Base-by-base conservation (phyloP, 2,329 filamentous ascomycete species). In the Fusarium poae region DNA sequence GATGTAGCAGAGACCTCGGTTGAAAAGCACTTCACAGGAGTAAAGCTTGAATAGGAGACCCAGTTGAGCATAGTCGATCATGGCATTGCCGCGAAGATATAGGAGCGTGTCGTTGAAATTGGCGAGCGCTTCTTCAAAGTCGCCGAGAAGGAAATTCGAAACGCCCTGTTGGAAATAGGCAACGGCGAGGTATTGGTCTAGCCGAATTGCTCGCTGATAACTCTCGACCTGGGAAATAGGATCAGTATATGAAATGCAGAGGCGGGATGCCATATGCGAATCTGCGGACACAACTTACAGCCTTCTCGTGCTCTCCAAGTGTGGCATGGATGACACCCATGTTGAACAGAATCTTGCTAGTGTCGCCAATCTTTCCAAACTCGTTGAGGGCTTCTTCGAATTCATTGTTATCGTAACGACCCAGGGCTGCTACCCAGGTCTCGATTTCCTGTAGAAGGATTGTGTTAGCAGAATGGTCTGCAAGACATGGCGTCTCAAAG, bases 141-240 rank as follows among this genome's bases (percentile, higher is more conserved):
- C 96, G 62, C 95, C 95, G 57, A 98, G 88, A 50, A 99, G 84
- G 80, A 99, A 99, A 79, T 98, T 99, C 57, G 96, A 98, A 20
- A 99, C 96, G 43, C 96, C 96, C 80, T 98, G 93, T 77, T 99
- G 96, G 79, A 99, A 99, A 79, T 98, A 98, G 62, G 96, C 95
- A 61, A 99, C 94, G 59, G 96, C 96, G 45, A 99, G 91, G 77
- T 98, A 99, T 77, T 96, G 92, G 77, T 99, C 96, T 59, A 97
- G 86, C 68, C 90, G 87, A 74, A 97, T 92, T 49, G 96, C 94
- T 78, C 92, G 89, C 82, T 97, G 94, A 79, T 97, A 99, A 80
- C 91, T 96, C 80, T 97, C 92, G 71, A 99, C 93, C 94, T 97
- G 54, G 46, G 20, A 15, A 23, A 30, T 2, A 27, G 29, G 50